Conservation (phyloP, 1,284 basidiomycete genomes). For the Earliella scabrosa region DNA sequence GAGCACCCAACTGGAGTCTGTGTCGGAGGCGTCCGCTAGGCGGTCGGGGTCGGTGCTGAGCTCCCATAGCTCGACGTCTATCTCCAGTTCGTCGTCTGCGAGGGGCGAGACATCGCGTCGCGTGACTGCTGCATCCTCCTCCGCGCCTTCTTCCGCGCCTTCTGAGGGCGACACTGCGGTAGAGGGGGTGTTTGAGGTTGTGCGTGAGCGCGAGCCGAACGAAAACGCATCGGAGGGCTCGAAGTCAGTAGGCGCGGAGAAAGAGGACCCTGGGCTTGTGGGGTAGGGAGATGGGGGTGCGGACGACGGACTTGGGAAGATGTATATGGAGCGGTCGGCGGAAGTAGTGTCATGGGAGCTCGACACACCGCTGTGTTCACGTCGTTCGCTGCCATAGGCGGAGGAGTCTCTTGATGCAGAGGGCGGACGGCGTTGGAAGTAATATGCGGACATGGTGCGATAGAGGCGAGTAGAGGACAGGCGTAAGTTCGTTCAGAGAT, state of each 20-base stretch:
- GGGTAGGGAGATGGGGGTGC: conserved; percentile 31
- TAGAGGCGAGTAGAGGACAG: not conserved
- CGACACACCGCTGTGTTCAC: not conserved
- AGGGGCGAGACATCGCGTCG: conserved; percentile 6
- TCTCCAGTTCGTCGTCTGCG: conserved; percentile 16
- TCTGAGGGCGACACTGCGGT: not conserved
- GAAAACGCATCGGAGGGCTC: conserved; percentile 11
- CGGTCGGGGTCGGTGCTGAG: conserved; percentile 22
- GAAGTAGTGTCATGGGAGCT: conserved; percentile 13
- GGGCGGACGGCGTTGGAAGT: conserved; percentile 14
- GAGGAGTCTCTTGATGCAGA: not conserved
- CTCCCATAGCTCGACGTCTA: conserved; percentile 36
- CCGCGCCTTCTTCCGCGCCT: too few relatives aligned
- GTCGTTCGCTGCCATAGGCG: too few relatives aligned
- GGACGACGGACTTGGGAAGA: conserved; percentile 39
- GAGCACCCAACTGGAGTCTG: conserved; percentile 31
- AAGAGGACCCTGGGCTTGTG: conserved; percentile 31
- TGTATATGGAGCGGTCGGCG: conserved; percentile 38
- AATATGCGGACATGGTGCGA: conserved; percentile 30
- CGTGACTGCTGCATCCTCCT: not conserved
- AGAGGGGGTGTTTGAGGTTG: conserved; percentile 5
- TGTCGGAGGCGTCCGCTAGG: conserved; percentile 8
- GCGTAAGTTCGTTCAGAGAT: not conserved
- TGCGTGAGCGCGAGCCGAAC: conserved; percentile 11
- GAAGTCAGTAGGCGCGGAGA: conserved; percentile 33